phyloP scores from a whole-genome alignment of 2,329 filamentous ascomycete species.

The Fusarium sp. region DNA sequence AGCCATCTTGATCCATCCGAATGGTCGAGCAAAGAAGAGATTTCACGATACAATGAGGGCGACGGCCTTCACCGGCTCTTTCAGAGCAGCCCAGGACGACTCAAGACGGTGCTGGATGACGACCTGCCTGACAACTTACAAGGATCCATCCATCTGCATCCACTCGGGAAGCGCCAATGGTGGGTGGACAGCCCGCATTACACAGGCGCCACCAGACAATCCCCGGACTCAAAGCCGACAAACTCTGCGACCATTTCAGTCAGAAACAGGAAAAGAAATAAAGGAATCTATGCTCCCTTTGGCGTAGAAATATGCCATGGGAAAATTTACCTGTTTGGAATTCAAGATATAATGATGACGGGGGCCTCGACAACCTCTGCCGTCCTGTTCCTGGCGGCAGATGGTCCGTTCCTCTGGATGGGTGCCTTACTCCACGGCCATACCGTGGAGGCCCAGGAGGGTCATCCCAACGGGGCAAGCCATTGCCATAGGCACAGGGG shows the following conservation, averaged over 20 bases:
- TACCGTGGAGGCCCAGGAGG: constrained; percentile 20
- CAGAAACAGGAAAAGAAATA: constrained; percentile 30
- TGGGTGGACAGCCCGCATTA: constrained; percentile 46
- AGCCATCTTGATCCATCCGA: constrained; percentile 6
- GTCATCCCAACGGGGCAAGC: constrained; percentile 16
- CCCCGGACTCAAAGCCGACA: constrained; percentile 45
- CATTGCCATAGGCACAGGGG: constrained; percentile 23
- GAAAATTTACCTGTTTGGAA: background rate
- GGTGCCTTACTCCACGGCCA: constrained; percentile 31
- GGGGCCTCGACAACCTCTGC: background rate
- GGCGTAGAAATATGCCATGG: constrained; percentile 9
- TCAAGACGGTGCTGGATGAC: constrained; percentile 45
- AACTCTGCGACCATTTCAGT: constrained; percentile 40
- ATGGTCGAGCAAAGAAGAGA: constrained; percentile 14
- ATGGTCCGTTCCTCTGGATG: constrained; percentile 28
- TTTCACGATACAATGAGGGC: constrained; percentile 27
- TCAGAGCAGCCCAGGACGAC: constrained; percentile 33
- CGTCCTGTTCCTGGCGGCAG: constrained; percentile 27
- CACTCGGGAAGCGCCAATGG: constrained; percentile 47
- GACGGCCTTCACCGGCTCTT: constrained; percentile 37
- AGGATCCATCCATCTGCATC: constrained; percentile 45
- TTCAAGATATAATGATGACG: constrained; percentile 9
- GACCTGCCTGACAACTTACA: constrained; percentile 46
- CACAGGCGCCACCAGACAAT: constrained; percentile 46
- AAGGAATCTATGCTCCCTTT: constrained; percentile 25